phyloP scores from a whole-genome alignment of 768 basidiomycete genomes.

The Candolleomyces efflorescens region DNA sequence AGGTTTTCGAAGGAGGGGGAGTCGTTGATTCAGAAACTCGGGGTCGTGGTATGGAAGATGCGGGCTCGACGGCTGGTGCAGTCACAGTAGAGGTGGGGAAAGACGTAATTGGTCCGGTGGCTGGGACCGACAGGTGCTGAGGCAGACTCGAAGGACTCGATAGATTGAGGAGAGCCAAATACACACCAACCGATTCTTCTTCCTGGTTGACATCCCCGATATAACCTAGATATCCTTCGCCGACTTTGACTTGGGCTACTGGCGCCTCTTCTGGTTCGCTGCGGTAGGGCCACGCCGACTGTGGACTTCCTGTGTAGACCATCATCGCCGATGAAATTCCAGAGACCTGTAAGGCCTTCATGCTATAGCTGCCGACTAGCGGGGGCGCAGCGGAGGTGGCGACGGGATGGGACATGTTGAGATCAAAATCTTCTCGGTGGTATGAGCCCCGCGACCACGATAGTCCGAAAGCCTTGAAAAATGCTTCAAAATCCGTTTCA shows the following conservation, averaged over 20 bases:
- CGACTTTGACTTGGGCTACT: conserved; percentile 25
- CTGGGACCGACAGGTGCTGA: not conserved
- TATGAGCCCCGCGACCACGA: conserved; percentile 36
- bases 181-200: conserved; percentile 25
- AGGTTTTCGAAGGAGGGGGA: not conserved
- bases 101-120: not conserved
- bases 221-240: conserved; percentile 32
- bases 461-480: conserved; percentile 30
- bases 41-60: not conserved
- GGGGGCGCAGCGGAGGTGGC: conserved; percentile 25
- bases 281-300: conserved; percentile 21
- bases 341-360: conserved; percentile 37
- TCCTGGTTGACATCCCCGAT: conserved; percentile 41
- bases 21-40: not conserved
- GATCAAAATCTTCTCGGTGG: conserved; percentile 31
- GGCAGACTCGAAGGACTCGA: not conserved
- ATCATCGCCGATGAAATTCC: conserved; percentile 23
- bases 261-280: conserved; percentile 26
- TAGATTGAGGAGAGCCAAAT: conserved; percentile 35
- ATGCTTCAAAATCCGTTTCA: conserved; percentile 18
- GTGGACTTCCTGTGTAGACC: conserved; percentile 27
- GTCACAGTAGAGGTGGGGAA: not conserved
- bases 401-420: conserved; percentile 26
- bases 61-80: not conserved
- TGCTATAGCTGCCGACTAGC: conserved; percentile 30